Evolutionary conservation across 2,329 filamentous ascomycete genomes (phyloP).

Genomic region (Verticillium nubilum): DNA sequence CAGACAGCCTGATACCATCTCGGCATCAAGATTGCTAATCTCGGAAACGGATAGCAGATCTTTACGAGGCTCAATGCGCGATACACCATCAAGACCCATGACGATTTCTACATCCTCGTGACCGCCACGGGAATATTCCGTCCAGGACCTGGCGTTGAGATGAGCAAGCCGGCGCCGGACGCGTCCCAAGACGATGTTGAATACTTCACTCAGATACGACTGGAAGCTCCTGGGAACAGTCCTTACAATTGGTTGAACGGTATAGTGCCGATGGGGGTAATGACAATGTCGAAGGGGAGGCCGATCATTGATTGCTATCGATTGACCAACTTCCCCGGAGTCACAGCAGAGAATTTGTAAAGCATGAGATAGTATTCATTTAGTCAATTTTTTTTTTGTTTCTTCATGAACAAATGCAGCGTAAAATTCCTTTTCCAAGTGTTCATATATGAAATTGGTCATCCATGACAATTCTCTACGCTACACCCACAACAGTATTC

Average conservation of each 20-base stretch:
- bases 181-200: conserved; percentile 14
- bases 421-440: no score
- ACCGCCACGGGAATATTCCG: conserved; percentile 12
- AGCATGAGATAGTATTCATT: no score
- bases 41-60: neutral
- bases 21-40: neutral
- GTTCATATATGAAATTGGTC: no score
- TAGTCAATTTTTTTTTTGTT: no score
- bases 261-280: conserved; percentile 13
- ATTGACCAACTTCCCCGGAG: conserved; percentile 15
- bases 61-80: conserved; percentile 12
- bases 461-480: no score
- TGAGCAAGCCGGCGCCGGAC: neutral
- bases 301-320: conserved; percentile 17
- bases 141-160: conserved; percentile 1
- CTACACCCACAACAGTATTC: no score
- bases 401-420: neutral
- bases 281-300: conserved; percentile 14
- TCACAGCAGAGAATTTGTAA: conserved; percentile 6
- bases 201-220: conserved; percentile 16
- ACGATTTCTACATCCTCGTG: conserved; percentile 13
- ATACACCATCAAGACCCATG: conserved; percentile 15
- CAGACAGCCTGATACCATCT: neutral
- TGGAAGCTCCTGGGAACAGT: conserved; percentile 14
- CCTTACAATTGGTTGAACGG: conserved; percentile 16